Evolutionary conservation across 2,329 filamentous ascomycete genomes (phyloP).

Genomic region (Fonsecaea pedrosoi): DNA sequence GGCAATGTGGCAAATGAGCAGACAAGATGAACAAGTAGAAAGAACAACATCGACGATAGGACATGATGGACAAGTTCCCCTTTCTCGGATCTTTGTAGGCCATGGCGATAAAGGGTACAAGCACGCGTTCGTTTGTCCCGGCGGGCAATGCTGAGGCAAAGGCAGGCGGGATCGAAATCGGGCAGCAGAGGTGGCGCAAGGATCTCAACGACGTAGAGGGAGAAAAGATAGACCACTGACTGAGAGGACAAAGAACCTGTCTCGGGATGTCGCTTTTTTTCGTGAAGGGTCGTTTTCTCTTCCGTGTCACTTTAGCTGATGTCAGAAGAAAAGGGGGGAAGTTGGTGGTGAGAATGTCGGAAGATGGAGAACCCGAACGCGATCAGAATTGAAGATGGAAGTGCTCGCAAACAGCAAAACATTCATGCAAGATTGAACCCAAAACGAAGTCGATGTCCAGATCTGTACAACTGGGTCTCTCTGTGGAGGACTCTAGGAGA

Average conservation of each 20-base stretch:
- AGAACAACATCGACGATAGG: conserved; percentile 6
- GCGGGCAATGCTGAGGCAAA: conserved; percentile 7
- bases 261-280: conserved; percentile 33
- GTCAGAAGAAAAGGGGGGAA: conserved; percentile 29
- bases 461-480: conserved; percentile 16
- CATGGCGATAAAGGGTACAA: conserved; percentile 13
- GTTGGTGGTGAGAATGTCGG: not conserved
- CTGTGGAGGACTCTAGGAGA: not conserved
- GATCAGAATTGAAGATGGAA: conserved; percentile 1
- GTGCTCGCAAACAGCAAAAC: conserved; percentile 1
- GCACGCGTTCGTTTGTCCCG: conserved; percentile 14
- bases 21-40: conserved; percentile 3
- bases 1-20: conserved; percentile 3
- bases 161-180: conserved; percentile 30
- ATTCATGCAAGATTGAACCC: conserved; percentile 6
- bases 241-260: conserved; percentile 38
- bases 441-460: conserved; percentile 4
- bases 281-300: conserved; percentile 21
- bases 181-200: conserved; percentile 14
- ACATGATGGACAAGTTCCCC: conserved; percentile 17
- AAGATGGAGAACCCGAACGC: not conserved
- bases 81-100: conserved; percentile 12
- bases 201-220: conserved; percentile 17
- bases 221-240: conserved; percentile 30
- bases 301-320: conserved; percentile 32